phyloP scores from a whole-genome alignment of 148 eudicot species.

The Silene uniflora region DNA sequence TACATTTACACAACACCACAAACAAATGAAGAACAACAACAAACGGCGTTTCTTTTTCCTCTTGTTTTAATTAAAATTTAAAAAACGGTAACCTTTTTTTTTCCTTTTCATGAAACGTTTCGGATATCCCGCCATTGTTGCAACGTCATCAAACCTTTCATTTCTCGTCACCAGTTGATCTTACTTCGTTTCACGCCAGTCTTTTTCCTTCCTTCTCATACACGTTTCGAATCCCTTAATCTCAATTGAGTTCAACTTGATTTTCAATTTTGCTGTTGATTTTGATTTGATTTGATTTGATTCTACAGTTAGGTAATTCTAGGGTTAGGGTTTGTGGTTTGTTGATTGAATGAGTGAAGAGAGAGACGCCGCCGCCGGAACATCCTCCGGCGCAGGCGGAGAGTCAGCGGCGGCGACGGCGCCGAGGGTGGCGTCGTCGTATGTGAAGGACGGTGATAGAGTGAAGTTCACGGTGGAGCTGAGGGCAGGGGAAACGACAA shows the following conservation, averaged over 20 bases:
- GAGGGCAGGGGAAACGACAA: conserved; percentile 82
- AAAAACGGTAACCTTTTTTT: not conserved
- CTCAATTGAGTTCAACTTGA: not conserved
- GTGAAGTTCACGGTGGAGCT: conserved; percentile 79
- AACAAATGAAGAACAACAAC: not conserved
- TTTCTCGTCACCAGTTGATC: not conserved
- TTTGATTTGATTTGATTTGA: not conserved
- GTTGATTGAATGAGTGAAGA: conserved; percentile 31
- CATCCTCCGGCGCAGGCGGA: conserved; percentile 24
- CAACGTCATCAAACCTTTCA: conserved; percentile 7
- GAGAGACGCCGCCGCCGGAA: conserved; percentile 12
- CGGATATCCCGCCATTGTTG: conserved; percentile 37
- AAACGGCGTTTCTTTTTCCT: conserved; percentile 5
- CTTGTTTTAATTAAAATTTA: not conserved
- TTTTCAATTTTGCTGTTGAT: not conserved
- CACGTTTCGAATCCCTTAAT: conserved; percentile 1
- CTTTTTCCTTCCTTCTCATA: not conserved
- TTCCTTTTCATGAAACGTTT: conserved; percentile 37
- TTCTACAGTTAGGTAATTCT: not conserved
- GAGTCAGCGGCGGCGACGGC: conserved; percentile 22
- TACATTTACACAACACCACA: not conserved
- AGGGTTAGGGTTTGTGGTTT: conserved; percentile 36
- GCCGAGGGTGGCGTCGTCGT: conserved; percentile 40
- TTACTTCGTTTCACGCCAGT: not conserved
- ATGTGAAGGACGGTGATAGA: conserved; percentile 49